phyloP scores from a whole-genome alignment of 116 monocot species.

The Zostera marina region DNA sequence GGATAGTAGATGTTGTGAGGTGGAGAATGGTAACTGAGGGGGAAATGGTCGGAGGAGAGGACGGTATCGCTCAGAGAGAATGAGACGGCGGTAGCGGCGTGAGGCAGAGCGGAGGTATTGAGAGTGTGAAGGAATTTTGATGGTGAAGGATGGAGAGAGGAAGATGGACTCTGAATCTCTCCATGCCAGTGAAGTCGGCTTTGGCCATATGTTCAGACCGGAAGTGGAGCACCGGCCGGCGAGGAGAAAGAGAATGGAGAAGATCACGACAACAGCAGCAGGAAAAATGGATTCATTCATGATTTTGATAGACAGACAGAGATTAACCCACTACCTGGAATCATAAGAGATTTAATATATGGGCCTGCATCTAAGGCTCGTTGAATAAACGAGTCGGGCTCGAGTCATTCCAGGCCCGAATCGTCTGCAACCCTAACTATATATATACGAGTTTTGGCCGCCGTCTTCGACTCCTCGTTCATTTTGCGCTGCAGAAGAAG shows the following conservation, averaged over 20 bases:
- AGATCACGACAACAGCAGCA: not conserved
- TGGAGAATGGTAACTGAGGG: not conserved
- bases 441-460: too few species aligned
- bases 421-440: too few species aligned
- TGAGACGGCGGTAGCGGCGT: slow-evolving; percentile 25
- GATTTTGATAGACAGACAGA: too few species aligned
- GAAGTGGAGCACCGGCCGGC: not conserved
- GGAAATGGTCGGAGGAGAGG: slow-evolving; percentile 24
- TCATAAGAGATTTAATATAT: too few species aligned
- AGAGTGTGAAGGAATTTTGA: slow-evolving; percentile 13
- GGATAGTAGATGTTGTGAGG: slow-evolving; percentile 4
- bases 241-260: not conserved
- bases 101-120: slow-evolving; percentile 26
- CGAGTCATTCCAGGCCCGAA: too few species aligned
- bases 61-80: slow-evolving; percentile 24
- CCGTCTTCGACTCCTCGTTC: too few species aligned
- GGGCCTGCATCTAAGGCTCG: too few species aligned
- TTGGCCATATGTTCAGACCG: slow-evolving; percentile 54
- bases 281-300: not conserved
- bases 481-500: too few species aligned
- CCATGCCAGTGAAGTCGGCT: slow-evolving; percentile 38
- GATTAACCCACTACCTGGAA: too few species aligned
- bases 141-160: slow-evolving; percentile 47
- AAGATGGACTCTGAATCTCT: slow-evolving; percentile 17
- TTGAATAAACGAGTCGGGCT: too few species aligned